Evolutionary conservation across 163 green algal genomes (phyloP).

Genomic region (Trebouxiophyceae sp.): DNA sequence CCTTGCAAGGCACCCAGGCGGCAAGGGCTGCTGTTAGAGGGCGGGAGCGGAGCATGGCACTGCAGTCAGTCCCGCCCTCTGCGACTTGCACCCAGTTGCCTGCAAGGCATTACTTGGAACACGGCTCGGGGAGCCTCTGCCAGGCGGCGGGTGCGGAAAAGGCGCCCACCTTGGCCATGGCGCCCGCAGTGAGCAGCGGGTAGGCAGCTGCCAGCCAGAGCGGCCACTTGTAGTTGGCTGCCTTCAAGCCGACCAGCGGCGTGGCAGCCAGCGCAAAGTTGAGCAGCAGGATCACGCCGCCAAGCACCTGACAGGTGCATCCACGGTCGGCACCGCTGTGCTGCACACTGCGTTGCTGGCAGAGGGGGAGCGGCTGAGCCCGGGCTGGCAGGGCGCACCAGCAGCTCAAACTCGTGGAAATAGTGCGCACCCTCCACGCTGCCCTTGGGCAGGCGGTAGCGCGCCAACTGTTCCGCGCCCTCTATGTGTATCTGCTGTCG

Average conservation of each 20-base stretch:
- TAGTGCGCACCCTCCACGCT: not conserved
- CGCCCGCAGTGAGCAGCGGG: not conserved
- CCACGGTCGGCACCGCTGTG: not conserved
- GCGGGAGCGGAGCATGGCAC: too few species aligned
- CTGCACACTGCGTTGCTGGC: not conserved
- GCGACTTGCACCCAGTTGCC: not conserved
- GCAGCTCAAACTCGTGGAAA: not conserved
- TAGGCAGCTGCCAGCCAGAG: not conserved
- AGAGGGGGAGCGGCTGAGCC: not conserved
- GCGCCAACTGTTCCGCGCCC: not conserved
- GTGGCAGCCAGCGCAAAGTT: not conserved
- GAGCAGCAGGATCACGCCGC: not conserved
- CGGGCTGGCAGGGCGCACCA: not conserved
- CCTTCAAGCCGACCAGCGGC: not conserved
- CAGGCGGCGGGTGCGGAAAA: too few species aligned
- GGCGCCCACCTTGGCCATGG: not conserved
- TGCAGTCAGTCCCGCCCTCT: too few species aligned
- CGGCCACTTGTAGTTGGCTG: not conserved
- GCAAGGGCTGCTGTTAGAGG: too few species aligned
- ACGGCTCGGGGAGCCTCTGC: not conserved
- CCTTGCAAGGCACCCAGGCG: too few species aligned
- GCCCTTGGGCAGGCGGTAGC: not conserved
- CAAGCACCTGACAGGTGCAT: not conserved
- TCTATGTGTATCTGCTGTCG: not conserved
- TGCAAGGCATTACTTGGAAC: not conserved